Conservation (phyloP, 257 asterid species). For the Solanum dulcamara region DNA sequence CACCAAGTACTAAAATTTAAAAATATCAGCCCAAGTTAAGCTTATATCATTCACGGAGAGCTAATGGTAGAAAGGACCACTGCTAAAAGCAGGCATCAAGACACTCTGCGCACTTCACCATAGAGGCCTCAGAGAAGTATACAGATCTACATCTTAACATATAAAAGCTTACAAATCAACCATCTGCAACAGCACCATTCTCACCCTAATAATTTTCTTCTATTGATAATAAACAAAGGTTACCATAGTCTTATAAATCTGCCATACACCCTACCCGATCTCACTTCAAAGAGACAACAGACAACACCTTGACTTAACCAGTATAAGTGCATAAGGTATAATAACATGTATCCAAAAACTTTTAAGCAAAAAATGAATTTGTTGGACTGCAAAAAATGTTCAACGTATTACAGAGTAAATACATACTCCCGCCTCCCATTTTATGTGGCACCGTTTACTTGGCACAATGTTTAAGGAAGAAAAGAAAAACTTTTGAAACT, state of each 20-base stretch:
- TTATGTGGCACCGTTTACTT: background rate
- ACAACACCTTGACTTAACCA: background rate
- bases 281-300: background rate
- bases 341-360: background rate
- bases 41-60: background rate
- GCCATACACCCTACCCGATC: background rate
- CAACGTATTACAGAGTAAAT: background rate
- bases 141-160: background rate
- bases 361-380: background rate
- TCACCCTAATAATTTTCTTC: background rate
- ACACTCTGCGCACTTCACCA: background rate
- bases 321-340: background rate
- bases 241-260: background rate
- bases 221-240: background rate
- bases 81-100: background rate
- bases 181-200: background rate
- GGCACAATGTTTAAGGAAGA: too few relatives aligned
- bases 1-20: background rate
- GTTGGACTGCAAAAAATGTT: background rate
- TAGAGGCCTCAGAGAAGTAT: background rate
- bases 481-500: background rate
- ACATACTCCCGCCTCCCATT: background rate
- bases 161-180: background rate
- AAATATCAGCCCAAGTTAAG: background rate
- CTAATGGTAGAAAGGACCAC: background rate